phyloP scores from a whole-genome alignment of 257 asterid species.

The Prunella vulgaris region DNA sequence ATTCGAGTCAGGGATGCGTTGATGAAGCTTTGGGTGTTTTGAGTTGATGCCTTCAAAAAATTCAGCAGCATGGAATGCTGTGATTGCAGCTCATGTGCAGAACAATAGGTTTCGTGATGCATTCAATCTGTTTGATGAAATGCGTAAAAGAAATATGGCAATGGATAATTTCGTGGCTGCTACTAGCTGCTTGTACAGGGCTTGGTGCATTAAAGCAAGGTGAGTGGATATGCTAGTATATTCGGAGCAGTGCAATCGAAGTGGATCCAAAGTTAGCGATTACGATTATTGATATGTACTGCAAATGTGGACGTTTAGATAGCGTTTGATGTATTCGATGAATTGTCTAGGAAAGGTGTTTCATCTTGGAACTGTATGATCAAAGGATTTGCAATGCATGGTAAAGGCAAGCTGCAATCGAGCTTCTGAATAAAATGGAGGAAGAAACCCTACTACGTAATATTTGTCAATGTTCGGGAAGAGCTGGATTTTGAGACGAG shows the following conservation, averaged over 20 bases:
- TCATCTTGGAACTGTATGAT: slow-evolving; percentile 94
- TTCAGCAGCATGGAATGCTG: slow-evolving; percentile 74
- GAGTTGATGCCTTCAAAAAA: slow-evolving; percentile 47
- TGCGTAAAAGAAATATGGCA: slow-evolving; percentile 43
- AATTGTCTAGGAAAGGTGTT: slow-evolving; percentile 42
- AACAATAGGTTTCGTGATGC: slow-evolving; percentile 54
- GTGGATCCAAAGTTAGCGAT: slow-evolving; percentile 62
- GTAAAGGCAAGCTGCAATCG: slow-evolving; percentile 71
- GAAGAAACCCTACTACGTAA: slow-evolving; percentile 57
- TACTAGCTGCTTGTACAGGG: slow-evolving; percentile 67
- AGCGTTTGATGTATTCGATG: slow-evolving; percentile 56
- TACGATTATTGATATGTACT: slow-evolving; percentile 62
- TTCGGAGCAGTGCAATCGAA: slow-evolving; percentile 35
- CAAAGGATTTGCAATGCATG: slow-evolving; percentile 83
- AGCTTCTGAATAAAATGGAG: slow-evolving; percentile 70
- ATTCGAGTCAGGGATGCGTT: slow-evolving; percentile 43
- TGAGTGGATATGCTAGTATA: slow-evolving; percentile 50
- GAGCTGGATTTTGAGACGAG: slow-evolving; percentile 73
- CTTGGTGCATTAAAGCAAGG: slow-evolving; percentile 75
- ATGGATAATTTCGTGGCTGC: slow-evolving; percentile 78
- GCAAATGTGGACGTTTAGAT: slow-evolving; percentile 79
- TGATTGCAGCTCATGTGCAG: slow-evolving; percentile 66
- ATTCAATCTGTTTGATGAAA: slow-evolving; percentile 46
- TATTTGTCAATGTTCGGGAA: slow-evolving; percentile 75
- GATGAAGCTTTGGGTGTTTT: slow-evolving; percentile 49